These are phyloP conservation scores for Macrophomina pseudophaseolina DNA, from an alignment of 2,329 filamentous ascomycete genomes.

Conservation along the genomic window DNA sequence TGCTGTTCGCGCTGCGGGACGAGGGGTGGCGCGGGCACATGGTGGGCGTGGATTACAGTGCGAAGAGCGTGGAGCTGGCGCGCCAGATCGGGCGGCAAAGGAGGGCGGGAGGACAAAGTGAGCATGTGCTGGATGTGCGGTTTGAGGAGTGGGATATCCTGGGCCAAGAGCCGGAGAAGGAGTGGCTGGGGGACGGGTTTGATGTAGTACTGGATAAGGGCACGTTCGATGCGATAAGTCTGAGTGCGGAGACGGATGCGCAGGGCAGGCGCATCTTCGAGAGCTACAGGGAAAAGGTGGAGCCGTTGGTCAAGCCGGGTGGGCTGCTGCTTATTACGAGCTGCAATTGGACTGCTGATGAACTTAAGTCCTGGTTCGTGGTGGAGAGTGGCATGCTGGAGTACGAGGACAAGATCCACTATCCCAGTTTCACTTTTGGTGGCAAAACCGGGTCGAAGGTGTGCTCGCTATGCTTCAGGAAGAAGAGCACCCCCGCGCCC, in stretches of 20 bases:
- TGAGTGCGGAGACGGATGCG: slow-evolving; percentile 63
- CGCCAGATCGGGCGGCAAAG: slow-evolving; percentile 57
- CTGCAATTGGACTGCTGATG: slow-evolving; percentile 96
- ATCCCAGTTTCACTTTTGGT: slow-evolving; percentile 87
- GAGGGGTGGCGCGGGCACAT: slow-evolving; percentile 71
- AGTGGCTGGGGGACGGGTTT: slow-evolving; percentile 69
- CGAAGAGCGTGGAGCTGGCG: slow-evolving; percentile 75
- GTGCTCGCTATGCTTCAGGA: slow-evolving; percentile 81
- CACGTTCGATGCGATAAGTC: slow-evolving; percentile 91
- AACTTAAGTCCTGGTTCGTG: slow-evolving; percentile 81
- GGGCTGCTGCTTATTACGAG: slow-evolving; percentile 86
- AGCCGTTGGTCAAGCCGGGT: slow-evolving; percentile 69
- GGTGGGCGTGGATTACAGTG: slow-evolving; percentile 88
- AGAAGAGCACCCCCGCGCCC: slow-evolving; percentile 33
- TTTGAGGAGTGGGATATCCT: slow-evolving; percentile 63
- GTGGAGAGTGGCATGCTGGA: slow-evolving; percentile 56
- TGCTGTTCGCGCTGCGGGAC: slow-evolving; percentile 80
- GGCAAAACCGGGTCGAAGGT: slow-evolving; percentile 88
- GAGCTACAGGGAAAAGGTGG: slow-evolving; percentile 72
- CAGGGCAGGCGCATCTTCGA: slow-evolving; percentile 70
- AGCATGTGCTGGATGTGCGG: slow-evolving; percentile 41
- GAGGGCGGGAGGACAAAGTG: slow-evolving; percentile 32
- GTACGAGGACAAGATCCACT: slow-evolving; percentile 73
- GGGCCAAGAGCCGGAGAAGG: slow-evolving; percentile 50
- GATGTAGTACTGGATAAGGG: slow-evolving; percentile 97